phyloP scores from a whole-genome alignment of 108 stramenopile genomes.

The Cylindrotheca fusiformis region DNA sequence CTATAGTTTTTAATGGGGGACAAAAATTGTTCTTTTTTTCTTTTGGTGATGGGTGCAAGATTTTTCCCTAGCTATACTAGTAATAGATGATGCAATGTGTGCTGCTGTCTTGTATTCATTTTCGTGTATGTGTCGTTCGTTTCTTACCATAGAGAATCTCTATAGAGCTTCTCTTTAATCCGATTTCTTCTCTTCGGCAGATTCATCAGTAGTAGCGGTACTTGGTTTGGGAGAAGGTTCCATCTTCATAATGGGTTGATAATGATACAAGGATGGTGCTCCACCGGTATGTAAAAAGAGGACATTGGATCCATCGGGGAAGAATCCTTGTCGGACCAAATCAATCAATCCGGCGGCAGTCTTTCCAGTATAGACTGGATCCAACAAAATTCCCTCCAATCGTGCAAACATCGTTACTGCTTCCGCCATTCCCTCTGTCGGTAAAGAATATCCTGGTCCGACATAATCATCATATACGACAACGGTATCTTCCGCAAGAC shows the following conservation, averaged over 20 bases:
- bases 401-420: constrained; percentile 37
- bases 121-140: too few relatives aligned
- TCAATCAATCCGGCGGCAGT: constrained; percentile 41
- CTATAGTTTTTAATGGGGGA: too few relatives aligned
- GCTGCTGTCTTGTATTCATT: too few relatives aligned
- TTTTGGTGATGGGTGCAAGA: too few relatives aligned
- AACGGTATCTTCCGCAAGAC: constrained; percentile 20
- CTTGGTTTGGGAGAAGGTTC: too few relatives aligned
- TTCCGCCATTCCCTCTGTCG: constrained; percentile 31
- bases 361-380: constrained; percentile 44
- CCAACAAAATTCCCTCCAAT: constrained; percentile 32
- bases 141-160: too few relatives aligned
- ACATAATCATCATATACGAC: constrained; percentile 29
- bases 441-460: constrained; percentile 39
- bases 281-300: constrained; percentile 45
- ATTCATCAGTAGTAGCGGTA: too few relatives aligned
- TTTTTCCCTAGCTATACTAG: too few relatives aligned
- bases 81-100: too few relatives aligned
- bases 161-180: too few relatives aligned
- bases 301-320: constrained; percentile 29
- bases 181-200: too few relatives aligned
- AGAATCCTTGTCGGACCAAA: constrained; percentile 27
- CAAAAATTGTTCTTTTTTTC: too few relatives aligned
- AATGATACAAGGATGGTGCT: constrained; percentile 23
- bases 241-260: constrained; percentile 11